Conservation (phyloP, 2,329 filamentous ascomycete species). For the Plectosphaerella plurivora region DNA sequence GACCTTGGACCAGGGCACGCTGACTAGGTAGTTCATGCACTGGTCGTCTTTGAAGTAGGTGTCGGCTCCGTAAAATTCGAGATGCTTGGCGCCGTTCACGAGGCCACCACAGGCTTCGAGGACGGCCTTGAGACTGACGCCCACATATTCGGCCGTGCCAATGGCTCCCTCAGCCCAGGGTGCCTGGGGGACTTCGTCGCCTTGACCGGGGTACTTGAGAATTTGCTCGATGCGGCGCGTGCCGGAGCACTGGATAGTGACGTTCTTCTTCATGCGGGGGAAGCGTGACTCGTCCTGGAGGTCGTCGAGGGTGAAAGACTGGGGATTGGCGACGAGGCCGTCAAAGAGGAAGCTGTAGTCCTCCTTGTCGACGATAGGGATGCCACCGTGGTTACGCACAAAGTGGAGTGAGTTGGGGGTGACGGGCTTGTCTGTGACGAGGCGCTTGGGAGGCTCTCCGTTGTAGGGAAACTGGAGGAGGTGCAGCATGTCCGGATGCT, state of each 20-base stretch:
- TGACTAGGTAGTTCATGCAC: slow-evolving; percentile 63
- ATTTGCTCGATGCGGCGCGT: slow-evolving; percentile 69
- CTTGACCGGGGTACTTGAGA: slow-evolving; percentile 58
- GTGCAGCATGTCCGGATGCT: slow-evolving; percentile 56
- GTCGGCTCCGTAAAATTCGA: slow-evolving; percentile 67
- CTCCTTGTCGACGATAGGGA: slow-evolving; percentile 59
- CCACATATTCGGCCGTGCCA: slow-evolving; percentile 58
- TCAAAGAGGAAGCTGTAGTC: slow-evolving; percentile 31
- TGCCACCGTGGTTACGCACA: slow-evolving; percentile 68
- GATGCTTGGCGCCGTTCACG: slow-evolving; percentile 46
- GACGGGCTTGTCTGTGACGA: slow-evolving; percentile 50
- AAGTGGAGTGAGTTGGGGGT: slow-evolving; percentile 59
- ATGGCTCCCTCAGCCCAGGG: slow-evolving; percentile 66
- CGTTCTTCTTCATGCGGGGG: slow-evolving; percentile 51
- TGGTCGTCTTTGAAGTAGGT: slow-evolving; percentile 68
- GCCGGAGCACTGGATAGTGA: slow-evolving; percentile 65
- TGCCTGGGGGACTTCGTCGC: slow-evolving; percentile 53
- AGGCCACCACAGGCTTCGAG: slow-evolving; percentile 67
- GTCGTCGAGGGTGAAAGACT: not conserved
- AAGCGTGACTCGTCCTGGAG: slow-evolving; percentile 57
- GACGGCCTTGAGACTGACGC: slow-evolving; percentile 63
- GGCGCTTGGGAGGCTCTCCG: slow-evolving; percentile 55
- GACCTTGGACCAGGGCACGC: slow-evolving; percentile 64
- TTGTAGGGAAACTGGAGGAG: slow-evolving; percentile 62
- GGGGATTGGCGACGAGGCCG: not conserved